Percentiles rank a stretch among this genome's conserved stretches.
Conservation (phyloP, 73 alveolate genomes). For the Paramecium octaurelia region DNA sequence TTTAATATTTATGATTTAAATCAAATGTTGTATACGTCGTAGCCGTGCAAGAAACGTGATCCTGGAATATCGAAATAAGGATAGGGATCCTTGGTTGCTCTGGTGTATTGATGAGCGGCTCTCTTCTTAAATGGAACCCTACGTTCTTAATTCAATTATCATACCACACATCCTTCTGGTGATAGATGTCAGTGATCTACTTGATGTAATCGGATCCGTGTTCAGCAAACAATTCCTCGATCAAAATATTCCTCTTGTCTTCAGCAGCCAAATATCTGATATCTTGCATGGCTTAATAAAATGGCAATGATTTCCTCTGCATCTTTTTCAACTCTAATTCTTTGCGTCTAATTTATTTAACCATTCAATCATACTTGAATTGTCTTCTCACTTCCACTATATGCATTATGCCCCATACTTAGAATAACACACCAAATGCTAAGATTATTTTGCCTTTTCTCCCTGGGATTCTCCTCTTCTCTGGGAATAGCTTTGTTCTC, state of each 20-base stretch:
- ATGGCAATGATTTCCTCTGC: constrained; percentile 53
- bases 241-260: constrained; percentile 4
- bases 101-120: not conserved
- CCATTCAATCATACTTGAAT: not conserved
- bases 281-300: constrained; percentile 51
- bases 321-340: constrained; percentile 33
- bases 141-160: not conserved
- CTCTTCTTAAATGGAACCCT: constrained; percentile 42
- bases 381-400: constrained; percentile 45
- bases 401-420: constrained; percentile 39
- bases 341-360: constrained; percentile 45
- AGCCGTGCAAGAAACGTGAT: not conserved
- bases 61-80: constrained; percentile 7
- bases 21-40: constrained; percentile 43
- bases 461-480: constrained; percentile 61
- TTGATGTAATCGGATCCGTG: not conserved
- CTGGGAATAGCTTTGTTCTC: constrained; percentile 56
- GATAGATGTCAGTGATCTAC: not conserved
- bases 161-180: constrained; percentile 5
- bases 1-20: not conserved
- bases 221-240: constrained; percentile 11
- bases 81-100: constrained; percentile 10
- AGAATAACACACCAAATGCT: constrained; percentile 30
- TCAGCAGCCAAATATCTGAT: constrained; percentile 41
- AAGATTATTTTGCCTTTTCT: constrained; percentile 53